Conservation (phyloP, 2,329 filamentous ascomycete genomes). For the Arthrinium puccinioides region DNA sequence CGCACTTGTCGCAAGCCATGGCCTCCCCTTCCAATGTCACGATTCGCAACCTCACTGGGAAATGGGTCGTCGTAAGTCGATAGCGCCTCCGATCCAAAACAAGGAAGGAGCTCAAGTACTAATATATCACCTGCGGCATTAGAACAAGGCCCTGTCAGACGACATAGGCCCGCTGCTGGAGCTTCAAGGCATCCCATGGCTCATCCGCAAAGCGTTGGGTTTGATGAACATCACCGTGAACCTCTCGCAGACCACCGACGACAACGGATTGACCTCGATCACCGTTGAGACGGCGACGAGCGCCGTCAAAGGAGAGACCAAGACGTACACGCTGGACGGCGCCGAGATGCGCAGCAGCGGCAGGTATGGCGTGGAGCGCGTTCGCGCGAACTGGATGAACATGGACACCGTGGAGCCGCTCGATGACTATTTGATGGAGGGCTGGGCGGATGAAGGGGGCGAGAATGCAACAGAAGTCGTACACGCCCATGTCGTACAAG, state of each 20-base stretch:
- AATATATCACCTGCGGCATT: not conserved
- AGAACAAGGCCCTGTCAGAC: constrained; percentile 2
- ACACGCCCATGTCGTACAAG: constrained; percentile 1
- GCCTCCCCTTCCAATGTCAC: not conserved
- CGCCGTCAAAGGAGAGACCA: constrained; percentile 1
- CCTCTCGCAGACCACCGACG: not conserved
- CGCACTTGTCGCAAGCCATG: too few relatives aligned
- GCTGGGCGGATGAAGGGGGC: not conserved
- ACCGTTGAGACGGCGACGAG: constrained; percentile 1
- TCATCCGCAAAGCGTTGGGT: not conserved
- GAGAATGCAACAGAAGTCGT: not conserved
- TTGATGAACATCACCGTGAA: constrained; percentile 1
- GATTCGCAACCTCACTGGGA: constrained; percentile 1
- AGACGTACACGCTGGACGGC: constrained; percentile 1
- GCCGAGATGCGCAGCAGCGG: not conserved
- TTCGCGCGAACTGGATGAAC: constrained; percentile 1
- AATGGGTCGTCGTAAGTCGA: not conserved
- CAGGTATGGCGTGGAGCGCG: constrained; percentile 1
- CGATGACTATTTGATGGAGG: not conserved
- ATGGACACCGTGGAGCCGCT: not conserved
- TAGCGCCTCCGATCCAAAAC: too few relatives aligned
- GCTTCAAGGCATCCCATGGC: constrained; percentile 1
- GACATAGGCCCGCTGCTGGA: constrained; percentile 1
- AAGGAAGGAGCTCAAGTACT: too few relatives aligned
- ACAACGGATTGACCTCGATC: not conserved